Evolutionary conservation across 192 early-diverging fungal genomes (phyloP), one percentile per base, ranked within the genome.

Genomic region (Dimargaris cristalligena): DNA sequence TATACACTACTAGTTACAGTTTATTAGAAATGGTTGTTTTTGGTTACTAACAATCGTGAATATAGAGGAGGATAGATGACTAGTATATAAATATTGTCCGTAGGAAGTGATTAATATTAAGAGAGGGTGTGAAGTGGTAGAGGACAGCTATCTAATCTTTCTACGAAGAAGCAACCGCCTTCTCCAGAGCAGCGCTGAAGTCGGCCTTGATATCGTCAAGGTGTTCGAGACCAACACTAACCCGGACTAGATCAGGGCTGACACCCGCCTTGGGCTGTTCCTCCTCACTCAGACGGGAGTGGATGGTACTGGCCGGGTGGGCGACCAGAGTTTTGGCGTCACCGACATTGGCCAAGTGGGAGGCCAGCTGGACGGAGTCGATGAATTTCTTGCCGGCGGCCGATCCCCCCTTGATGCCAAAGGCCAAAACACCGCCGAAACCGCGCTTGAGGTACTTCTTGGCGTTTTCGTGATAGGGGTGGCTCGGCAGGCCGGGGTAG

Each of bases 291-390:
- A 95, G 71, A 70, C 92, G 92, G 65, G 87, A 86, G 65, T 96
- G 90, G 14, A 89, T 96, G 6, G 90, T 93, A 29, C 78, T 66
- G 23, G 85, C 73, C 11, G 92, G 87, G 58, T 90, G 84, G 61
- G 92, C 89, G 23, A 87, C 86, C 28, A 96, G 74, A 8, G 90
- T 93, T 65, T 87, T 80, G 10, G 87, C 79, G 70, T 96, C 92
- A 51, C 92, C 92, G n/a, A 96, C 88, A 59, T 96, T 96, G 45
- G 91, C 92, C 26, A 96, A 68, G 66, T 93, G 87, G n/a, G 85
- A 88, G 2, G 84, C 78, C 28, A 96, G 78, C 65, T 91, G 76
- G 34, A 93, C 78, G 20, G 58, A 65, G 59, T 89, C 76, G 50
- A 96, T 84, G 64, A 96, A 93, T 26, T 56, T 63, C 25, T 71